A percentile compares a stretch with the other conserved stretches of the same genome.
Conservation (phyloP, 1,284 basidiomycete species). For the Papiliotrema fonsecae region DNA sequence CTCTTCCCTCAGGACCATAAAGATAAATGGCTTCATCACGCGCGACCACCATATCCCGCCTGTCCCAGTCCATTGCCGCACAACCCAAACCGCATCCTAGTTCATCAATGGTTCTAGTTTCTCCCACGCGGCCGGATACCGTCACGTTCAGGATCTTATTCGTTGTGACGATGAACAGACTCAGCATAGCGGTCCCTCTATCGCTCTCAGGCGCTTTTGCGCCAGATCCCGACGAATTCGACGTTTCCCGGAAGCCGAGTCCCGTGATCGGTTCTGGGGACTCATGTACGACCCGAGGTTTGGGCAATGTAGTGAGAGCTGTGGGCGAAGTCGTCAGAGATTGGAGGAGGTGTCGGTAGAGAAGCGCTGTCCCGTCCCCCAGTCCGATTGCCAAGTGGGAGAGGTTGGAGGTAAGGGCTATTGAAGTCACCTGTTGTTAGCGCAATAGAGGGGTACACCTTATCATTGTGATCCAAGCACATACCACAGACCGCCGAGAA, state of each 20-base stretch:
- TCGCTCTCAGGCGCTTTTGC: constrained; percentile 4
- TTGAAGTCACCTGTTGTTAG: constrained; percentile 61
- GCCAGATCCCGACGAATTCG: constrained; percentile 6
- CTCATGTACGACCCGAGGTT: constrained; percentile 73
- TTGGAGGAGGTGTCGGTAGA: constrained; percentile 86
- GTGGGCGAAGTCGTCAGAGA: constrained; percentile 60
- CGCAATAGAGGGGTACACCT: neutral
- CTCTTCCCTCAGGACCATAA: constrained; percentile 75
- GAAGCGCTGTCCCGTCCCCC: constrained; percentile 87
- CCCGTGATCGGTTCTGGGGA: constrained; percentile 81
- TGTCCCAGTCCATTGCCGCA: constrained; percentile 68
- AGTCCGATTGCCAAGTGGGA: constrained; percentile 85
- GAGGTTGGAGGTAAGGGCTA: constrained; percentile 74
- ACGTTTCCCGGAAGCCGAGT: constrained; percentile 74
- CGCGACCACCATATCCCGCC: constrained; percentile 74
- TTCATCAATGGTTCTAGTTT: constrained; percentile 70
- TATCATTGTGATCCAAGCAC: constrained; percentile 23
- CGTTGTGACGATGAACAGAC: constrained; percentile 81
- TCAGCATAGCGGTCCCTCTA: constrained; percentile 45
- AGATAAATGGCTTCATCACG: constrained; percentile 89
- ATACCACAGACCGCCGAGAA: constrained; percentile 74
- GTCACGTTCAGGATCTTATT: constrained; percentile 63
- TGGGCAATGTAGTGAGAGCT: constrained; percentile 66
- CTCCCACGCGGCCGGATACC: constrained; percentile 68
- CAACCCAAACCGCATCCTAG: constrained; percentile 79